A percentile compares a stretch with the other conserved stretches of the same genome.
phyloP scores from a whole-genome alignment of 2,329 filamentous ascomycete genomes.

The Furcasterigmium furcatum region DNA sequence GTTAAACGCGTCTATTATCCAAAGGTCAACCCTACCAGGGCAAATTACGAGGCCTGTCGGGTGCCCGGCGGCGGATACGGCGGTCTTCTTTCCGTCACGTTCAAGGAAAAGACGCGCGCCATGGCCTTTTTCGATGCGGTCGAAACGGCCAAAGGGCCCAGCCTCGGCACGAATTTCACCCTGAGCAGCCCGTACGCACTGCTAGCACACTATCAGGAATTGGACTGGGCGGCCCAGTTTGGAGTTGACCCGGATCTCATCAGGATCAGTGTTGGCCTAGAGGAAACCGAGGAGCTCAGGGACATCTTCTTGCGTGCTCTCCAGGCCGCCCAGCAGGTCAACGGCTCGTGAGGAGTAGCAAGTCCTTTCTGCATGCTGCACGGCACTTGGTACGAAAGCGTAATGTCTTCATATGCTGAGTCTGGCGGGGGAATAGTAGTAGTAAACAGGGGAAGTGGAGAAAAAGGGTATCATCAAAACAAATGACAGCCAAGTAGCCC shows the following conservation, averaged over 20 bases:
- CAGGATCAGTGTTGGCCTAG: slow-evolving; percentile 84
- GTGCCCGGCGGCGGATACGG: slow-evolving; percentile 80
- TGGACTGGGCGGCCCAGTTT: slow-evolving; percentile 84
- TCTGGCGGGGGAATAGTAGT: no score
- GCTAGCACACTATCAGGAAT: slow-evolving; percentile 84
- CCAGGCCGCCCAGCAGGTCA: slow-evolving; percentile 42
- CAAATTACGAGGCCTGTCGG: slow-evolving; percentile 76
- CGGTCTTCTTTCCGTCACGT: slow-evolving; percentile 81
- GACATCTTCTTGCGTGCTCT: slow-evolving; percentile 67
- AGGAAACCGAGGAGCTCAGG: slow-evolving; percentile 67
- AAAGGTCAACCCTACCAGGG: slow-evolving; percentile 66
- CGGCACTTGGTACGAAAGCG: no score
- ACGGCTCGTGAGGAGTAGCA: not conserved
- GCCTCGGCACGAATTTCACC: slow-evolving; percentile 95
- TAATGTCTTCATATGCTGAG: no score
- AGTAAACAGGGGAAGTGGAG: not conserved
- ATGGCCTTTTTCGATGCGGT: slow-evolving; percentile 81
- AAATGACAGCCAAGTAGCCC: not conserved
- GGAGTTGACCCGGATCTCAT: slow-evolving; percentile 80
- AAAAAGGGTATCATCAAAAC: not conserved
- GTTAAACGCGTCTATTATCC: slow-evolving; percentile 87
- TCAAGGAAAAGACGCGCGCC: slow-evolving; percentile 67
- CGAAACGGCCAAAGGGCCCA: slow-evolving; percentile 89
- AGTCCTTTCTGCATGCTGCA: no score
- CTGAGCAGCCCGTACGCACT: slow-evolving; percentile 88